Percentiles rank a stretch among this genome's conserved stretches.
phyloP scores from a whole-genome alignment of 2,329 filamentous ascomycete genomes.

The Aspergillus ibericus region DNA sequence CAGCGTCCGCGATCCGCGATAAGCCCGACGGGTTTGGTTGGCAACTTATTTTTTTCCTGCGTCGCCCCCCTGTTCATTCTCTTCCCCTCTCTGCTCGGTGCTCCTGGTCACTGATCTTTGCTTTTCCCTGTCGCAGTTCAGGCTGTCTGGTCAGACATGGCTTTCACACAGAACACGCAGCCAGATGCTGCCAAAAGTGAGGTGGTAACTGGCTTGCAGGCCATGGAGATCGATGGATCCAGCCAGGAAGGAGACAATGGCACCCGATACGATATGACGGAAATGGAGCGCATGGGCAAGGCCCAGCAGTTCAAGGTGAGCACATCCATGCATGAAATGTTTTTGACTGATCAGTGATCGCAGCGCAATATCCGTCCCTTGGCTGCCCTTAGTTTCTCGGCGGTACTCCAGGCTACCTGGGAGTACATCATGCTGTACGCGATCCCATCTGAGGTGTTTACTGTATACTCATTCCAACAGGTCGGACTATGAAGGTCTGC shows the following conservation, averaged over 20 bases:
- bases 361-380: slow-evolving; percentile 35
- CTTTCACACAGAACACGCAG: not conserved
- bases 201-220: not conserved
- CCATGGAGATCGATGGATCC: slow-evolving; percentile 6
- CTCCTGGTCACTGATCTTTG: not conserved
- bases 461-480: slow-evolving; percentile 2
- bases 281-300: slow-evolving; percentile 35
- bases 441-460: not conserved
- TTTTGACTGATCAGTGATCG: not conserved
- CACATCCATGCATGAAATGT: not conserved
- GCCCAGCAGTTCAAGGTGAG: slow-evolving; percentile 30
- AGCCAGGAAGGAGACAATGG: not conserved
- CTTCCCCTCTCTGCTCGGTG: not conserved
- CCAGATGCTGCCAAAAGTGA: not conserved
- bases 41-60: too few species aligned
- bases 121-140: not conserved
- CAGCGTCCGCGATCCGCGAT: too few species aligned
- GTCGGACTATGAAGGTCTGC: slow-evolving; percentile 26
- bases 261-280: slow-evolving; percentile 20
- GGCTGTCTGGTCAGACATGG: not conserved
- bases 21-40: too few species aligned
- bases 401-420: slow-evolving; percentile 38
- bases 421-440: slow-evolving; percentile 36
- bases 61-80: too few species aligned
- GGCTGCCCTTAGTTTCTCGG: slow-evolving; percentile 36